Conservation (phyloP, 2,329 filamentous ascomycete genomes). For the Hypoxylon sp. region DNA sequence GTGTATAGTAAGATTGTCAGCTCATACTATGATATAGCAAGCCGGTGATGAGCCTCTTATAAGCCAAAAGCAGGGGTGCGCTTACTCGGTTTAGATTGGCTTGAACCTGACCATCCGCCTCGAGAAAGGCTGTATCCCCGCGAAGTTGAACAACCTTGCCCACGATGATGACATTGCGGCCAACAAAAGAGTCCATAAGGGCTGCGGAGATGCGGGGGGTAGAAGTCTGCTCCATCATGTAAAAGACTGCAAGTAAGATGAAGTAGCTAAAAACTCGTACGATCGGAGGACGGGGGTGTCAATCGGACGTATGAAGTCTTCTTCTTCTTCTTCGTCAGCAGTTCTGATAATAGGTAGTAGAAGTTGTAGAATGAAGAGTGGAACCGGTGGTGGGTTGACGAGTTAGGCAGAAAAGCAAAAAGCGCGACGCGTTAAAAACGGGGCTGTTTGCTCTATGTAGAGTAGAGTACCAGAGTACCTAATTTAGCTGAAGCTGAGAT, state of each 20-base stretch:
- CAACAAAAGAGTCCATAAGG: slow-evolving; percentile 80
- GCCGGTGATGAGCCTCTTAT: not conserved
- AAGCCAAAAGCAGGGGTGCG: slow-evolving; percentile 1
- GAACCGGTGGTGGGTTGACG: not conserved
- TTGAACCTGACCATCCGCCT: slow-evolving; percentile 80
- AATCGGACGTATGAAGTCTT: not conserved
- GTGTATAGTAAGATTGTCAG: slow-evolving; percentile 9
- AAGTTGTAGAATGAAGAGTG: not conserved
- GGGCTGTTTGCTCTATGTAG: slow-evolving; percentile 2
- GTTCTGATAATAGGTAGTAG: not conserved
- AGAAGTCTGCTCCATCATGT: slow-evolving; percentile 72
- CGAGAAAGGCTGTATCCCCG: slow-evolving; percentile 81
- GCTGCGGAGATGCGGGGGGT: slow-evolving; percentile 84
- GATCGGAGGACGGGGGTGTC: not conserved
- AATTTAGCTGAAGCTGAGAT: no score
- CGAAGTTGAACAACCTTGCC: slow-evolving; percentile 85
- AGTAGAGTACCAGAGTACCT: no score
- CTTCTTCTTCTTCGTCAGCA: not conserved
- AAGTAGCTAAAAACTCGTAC: no score
- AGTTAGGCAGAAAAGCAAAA: not conserved
- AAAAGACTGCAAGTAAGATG: no score
- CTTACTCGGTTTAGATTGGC: slow-evolving; percentile 76
- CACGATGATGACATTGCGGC: slow-evolving; percentile 80
- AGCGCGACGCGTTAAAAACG: slow-evolving; percentile 15
- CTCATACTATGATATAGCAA: not conserved